Evolutionary conservation across 768 basidiomycete genomes (phyloP), one percentile per base, ranked within the genome.

Genomic region (Suillus luteus): DNA sequence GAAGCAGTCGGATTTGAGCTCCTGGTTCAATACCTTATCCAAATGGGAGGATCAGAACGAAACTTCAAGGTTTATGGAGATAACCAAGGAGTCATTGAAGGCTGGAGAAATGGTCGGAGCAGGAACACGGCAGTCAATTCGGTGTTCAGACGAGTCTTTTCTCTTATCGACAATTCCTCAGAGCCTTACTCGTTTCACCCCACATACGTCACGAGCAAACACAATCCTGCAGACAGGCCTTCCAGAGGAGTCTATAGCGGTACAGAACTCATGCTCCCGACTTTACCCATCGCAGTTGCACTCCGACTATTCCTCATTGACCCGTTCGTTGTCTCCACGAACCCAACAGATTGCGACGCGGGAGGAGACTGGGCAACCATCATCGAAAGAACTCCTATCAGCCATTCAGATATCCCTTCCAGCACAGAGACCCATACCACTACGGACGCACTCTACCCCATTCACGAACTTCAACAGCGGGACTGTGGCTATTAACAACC

Each of bases 151-250:
- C 3, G 9, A 19, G 3, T 19, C 19, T 43, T 43, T 14, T 8
- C 19, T 11, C 9, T 62, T 15, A 31, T 58, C 24, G 10, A 27
- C 19, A 5, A 19, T 40, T 46, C n/a, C 46, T 12, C n/a, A 46
- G 11, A 40, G 3, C 38, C 55, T 4, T 22, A 46, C 22, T 46
- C n/a, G 1, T 46, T 46, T 22, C 46, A 46, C 11, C 46, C 46
- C 10, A 17, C 55, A 6, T 82, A 82, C 57, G 65, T 81, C n/a
- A 61, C 65, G 0, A 81, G 79, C 62, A 64, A 61, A 27, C 1
- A 61, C 3, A 82, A 83, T 66, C 81, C 78, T 33, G 77, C 79
- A 2, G 78, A 81, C 59, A 58, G 17, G 1, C 80, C 79, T 3
- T 83, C 79, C 0, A 33, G 76, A 37, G 77, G 80, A 0, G 65